Evolutionary conservation across 1,284 basidiomycete genomes (phyloP), one percentile per base, ranked within the genome.

Genomic region (Sporisorium scitamineum): DNA sequence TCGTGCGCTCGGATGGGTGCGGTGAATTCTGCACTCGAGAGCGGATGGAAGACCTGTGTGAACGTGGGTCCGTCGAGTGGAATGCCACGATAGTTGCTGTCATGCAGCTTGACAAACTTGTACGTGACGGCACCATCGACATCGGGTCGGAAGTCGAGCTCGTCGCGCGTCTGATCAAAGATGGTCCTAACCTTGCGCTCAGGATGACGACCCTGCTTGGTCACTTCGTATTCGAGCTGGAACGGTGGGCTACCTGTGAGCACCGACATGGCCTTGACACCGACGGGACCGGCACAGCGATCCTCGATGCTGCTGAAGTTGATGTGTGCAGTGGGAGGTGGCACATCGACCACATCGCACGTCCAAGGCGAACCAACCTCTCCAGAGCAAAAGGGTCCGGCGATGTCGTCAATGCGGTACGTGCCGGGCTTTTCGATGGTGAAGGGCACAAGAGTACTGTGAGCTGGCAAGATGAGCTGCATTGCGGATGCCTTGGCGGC

Each of bases 191-290:
- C 87, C 32, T 89, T 87, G 88, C 86, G 78, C 14, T 76, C 72
- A 4, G 80, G 61, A 31, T 78, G 67, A 47, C 78, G 71, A 2
- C 79, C 80, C 20, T 72, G 91, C 90, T 29, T 90, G 89, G 85
- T 93, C 90, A 56, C 91, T 89, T 84, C 93, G 90, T 78, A 91
- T 89, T 32, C 88, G 90, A 87, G 95, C 94, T 84, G 90, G 90
- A 97, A 98, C 1, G 96, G 96, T 34, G 95, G 92, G 1, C 91
- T 92, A 22, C 96, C 96, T 45, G 92, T 93, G 48, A 98, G 89
- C 54, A 95, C 90, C 50, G 97, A 90, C 14, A 92, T 90, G 6
- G 93, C 94, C 27, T 92, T 92, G 54, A 96, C 92, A 10, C 96
- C 96, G 27, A 93, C 95, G 76, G 97, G 94, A 14, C 95, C 94